Base-by-base conservation (phyloP, 1,284 basidiomycete species). In the Puccinia horiana region DNA sequence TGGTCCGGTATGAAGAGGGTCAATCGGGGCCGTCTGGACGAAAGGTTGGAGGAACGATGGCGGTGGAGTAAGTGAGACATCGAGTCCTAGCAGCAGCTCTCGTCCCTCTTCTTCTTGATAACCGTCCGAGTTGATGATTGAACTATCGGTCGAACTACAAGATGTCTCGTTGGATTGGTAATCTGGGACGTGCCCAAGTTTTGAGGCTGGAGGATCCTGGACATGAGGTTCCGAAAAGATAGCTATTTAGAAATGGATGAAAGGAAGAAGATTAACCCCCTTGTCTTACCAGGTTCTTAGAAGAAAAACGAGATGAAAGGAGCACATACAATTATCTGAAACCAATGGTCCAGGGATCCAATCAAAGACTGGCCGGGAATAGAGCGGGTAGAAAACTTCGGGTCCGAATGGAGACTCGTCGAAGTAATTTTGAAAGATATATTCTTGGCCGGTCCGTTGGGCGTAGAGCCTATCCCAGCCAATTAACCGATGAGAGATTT, bases 361-460 rank as follows among this genome's bases (percentile, higher is more conserved):
- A 32, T 69, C 2, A 42, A 26, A 26, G 37, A 69, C 12, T 69
- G 18, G 2, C 5, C 37, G 42, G 42, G 65, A 37, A 49, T 47
- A 70, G 37, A 49, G 18, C 11, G 52, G 35, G 26, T 40, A 76
- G 5, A 76, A 35, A 5, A 76, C 18, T 47, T 76, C 74, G 40
- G 74, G 74, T 42, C 54, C 74, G 35, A 56, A 9, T 32, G 16
- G 29, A 26, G 54, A 32, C n/a, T 76, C 74, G n/a, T 61, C 40
- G 58, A 56, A 76, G 20, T 76, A 76, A n/a, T 76, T 76, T 76
- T 76, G 49, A 42, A 76, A 76, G 26, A 76, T 56, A 29, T 37
- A 61, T 58, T 76, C 74, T 26, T 76, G 18, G 49, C 74, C 74
- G 54, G 74, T 76, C 1, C 74, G 74, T 37, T 56, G 26, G 26